Base-by-base conservation (phyloP, 2,329 filamentous ascomycete species). In the Colletotrichum sp. region DNA sequence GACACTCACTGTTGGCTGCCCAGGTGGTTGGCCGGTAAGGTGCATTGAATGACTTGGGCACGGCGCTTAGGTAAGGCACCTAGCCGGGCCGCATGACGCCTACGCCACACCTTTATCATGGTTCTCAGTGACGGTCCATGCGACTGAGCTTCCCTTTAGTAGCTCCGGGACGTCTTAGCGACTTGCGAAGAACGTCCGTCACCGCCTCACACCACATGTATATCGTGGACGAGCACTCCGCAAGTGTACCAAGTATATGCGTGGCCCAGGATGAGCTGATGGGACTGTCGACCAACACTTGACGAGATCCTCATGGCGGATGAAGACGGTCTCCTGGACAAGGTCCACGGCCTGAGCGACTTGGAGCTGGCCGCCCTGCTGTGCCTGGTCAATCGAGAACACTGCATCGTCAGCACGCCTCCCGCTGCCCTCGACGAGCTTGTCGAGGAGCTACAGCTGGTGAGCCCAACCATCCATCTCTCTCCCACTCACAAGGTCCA, bases 361-460 rank as follows among this genome's bases (percentile, higher is more conserved):
- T 89, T 98, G 55, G 96, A 98, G 85, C 91, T 99, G 75, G 97
- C 96, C 28, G 87, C 94, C 16, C 89, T 99, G 55, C 91, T 98
- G 67, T 96, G 94, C 82, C 90, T 99, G 68, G 90, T 96, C 77
- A 92, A 93, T 75, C 91, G 93, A 79, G 95, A 98, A 84, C 96
- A 99, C 84, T 98, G 95, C 86, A 92, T 99, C 80, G 92, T 99
- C 81, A 94, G 95, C 84, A 94, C 95, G 18, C 90, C 93, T 4
- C 83, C 86, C 6, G 86, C 90, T 44, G 86, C 88, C 68, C 85
- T 96, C 72, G 89, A 94, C 83, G 90, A 93, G 78, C 88, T 98
- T n/a, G 89, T 93, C 59, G 89, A 92, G 68, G 95, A 98, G 84
- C 87, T 98, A 26, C 90, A 91, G 77, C 86, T 97, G 81, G 94